phyloP scores from a whole-genome alignment of 2,329 filamentous ascomycete species.

The Gnomoniopsis smithogilvyi region DNA sequence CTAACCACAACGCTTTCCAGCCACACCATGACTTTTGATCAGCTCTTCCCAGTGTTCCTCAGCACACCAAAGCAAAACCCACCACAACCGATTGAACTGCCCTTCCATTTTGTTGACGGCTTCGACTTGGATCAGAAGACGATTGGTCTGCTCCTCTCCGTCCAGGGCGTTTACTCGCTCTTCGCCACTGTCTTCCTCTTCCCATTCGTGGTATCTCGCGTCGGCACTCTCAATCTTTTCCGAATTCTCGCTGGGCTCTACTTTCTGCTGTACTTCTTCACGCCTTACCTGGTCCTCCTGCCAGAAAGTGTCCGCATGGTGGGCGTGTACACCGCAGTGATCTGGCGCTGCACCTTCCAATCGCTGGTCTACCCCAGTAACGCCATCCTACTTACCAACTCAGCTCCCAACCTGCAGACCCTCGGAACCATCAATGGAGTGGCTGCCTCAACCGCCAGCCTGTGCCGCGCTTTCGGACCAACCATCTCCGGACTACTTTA shows the following conservation, averaged over 20 bases:
- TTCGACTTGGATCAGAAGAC: slow-evolving; percentile 79
- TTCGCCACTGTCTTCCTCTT: slow-evolving; percentile 82
- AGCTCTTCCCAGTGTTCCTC: slow-evolving; percentile 88
- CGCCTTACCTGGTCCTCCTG: slow-evolving; percentile 85
- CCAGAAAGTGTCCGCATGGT: slow-evolving; percentile 68
- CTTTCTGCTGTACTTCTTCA: slow-evolving; percentile 81
- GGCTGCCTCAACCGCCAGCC: slow-evolving; percentile 84
- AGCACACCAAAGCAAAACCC: slow-evolving; percentile 57
- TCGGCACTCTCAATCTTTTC: slow-evolving; percentile 81
- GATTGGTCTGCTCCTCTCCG: slow-evolving; percentile 83
- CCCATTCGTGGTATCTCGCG: slow-evolving; percentile 67
- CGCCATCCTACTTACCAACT: slow-evolving; percentile 84
- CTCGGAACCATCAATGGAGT: slow-evolving; percentile 92
- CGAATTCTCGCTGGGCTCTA: slow-evolving; percentile 77
- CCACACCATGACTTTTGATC: slow-evolving; percentile 95
- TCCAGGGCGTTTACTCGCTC: slow-evolving; percentile 88
- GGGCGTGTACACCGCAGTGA: slow-evolving; percentile 72
- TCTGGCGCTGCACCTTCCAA: slow-evolving; percentile 91
- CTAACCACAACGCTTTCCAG: slow-evolving; percentile 43
- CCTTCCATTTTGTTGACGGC: slow-evolving; percentile 86
- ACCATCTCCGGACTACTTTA: slow-evolving; percentile 85
- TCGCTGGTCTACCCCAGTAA: slow-evolving; percentile 90
- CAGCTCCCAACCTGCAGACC: slow-evolving; percentile 77
- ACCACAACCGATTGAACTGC: slow-evolving; percentile 56
- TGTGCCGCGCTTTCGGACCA: slow-evolving; percentile 85